phyloP scores from a whole-genome alignment of 345 rosid genomes.

The Eucalyptus erythrocorys region DNA sequence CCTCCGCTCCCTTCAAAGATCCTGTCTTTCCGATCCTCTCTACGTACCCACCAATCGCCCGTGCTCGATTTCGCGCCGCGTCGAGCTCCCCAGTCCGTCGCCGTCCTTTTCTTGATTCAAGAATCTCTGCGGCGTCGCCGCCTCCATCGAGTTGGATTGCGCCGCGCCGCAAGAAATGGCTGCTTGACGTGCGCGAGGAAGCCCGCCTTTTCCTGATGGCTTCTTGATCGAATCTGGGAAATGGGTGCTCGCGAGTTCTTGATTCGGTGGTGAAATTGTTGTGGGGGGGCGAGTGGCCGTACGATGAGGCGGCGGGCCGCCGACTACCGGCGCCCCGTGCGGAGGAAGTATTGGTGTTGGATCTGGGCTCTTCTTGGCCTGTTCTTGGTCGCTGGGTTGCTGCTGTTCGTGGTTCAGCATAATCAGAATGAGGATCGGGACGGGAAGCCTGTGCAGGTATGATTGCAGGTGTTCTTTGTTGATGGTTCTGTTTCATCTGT shows the following conservation, averaged over 20 bases:
- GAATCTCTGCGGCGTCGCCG: not conserved
- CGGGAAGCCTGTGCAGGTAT: conserved; percentile 26
- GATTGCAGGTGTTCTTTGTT: not conserved
- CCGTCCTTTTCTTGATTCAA: not conserved
- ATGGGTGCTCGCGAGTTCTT: conserved; percentile 14
- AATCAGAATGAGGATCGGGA: conserved; percentile 63
- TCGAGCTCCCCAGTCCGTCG: not conserved
- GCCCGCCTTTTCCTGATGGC: not conserved
- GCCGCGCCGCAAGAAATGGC: not conserved
- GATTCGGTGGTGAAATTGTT: conserved; percentile 27
- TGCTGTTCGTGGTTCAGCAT: conserved; percentile 77
- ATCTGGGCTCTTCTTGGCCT: conserved; percentile 67
- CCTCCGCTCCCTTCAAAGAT: not conserved
- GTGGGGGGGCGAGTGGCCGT: conserved; percentile 11
- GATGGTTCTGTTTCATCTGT: not conserved
- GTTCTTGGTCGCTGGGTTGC: conserved; percentile 64
- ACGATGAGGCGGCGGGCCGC: conserved; percentile 92
- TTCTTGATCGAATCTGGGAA: conserved; percentile 2
- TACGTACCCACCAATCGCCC: not conserved
- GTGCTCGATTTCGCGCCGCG: not conserved
- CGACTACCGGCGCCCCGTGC: conserved; percentile 90
- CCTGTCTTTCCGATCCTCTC: not conserved
- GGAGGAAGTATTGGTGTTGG: conserved; percentile 80
- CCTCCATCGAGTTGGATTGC: not conserved
- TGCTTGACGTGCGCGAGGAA: not conserved